These are phyloP conservation scores for Lizonia empirigonia DNA, from an alignment of 2,329 filamentous ascomycete species.

Conservation along the genomic window DNA sequence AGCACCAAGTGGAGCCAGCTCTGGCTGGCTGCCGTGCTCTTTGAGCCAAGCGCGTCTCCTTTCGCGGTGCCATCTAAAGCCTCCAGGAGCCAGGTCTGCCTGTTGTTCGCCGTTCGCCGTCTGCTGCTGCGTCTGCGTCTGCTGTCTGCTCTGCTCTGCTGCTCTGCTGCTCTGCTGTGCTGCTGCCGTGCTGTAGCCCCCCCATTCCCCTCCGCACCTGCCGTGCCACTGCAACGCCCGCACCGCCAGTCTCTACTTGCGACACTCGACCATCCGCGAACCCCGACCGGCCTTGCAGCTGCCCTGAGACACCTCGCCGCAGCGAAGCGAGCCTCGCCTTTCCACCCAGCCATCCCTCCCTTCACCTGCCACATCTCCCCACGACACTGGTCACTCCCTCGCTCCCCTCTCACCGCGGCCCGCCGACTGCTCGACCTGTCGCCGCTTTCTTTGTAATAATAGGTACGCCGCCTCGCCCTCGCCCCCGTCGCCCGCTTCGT, in stretches of 20 bases:
- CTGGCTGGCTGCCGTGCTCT: constrained; percentile 19
- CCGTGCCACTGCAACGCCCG: constrained; percentile 36
- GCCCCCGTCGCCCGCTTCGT: constrained; percentile 2
- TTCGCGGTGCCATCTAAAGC: constrained; percentile 22
- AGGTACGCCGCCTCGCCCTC: constrained; percentile 32
- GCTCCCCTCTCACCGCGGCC: constrained; percentile 2
- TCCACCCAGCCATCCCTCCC: constrained; percentile 36
- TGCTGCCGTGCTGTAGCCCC: background rate
- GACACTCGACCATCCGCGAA: constrained; percentile 24
- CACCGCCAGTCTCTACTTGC: constrained; percentile 33
- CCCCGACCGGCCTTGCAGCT: constrained; percentile 38
- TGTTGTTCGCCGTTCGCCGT: too few species aligned
- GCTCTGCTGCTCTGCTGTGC: background rate
- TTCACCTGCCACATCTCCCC: constrained; percentile 26
- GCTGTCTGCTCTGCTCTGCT: background rate
- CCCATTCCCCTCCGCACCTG: constrained; percentile 25
- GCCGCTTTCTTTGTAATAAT: constrained; percentile 29
- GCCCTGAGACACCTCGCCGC: constrained; percentile 27
- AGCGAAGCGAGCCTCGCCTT: constrained; percentile 40
- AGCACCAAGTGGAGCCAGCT: constrained; percentile 13
- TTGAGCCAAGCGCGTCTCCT: constrained; percentile 23
- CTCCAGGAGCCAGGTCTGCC: constrained; percentile 8
- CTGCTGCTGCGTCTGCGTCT: too few species aligned
- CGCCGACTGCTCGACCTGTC: constrained; percentile 11
- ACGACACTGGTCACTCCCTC: constrained; percentile 9